phyloP scores from a whole-genome alignment of 768 basidiomycete genomes.

The Harrya chromipes region DNA sequence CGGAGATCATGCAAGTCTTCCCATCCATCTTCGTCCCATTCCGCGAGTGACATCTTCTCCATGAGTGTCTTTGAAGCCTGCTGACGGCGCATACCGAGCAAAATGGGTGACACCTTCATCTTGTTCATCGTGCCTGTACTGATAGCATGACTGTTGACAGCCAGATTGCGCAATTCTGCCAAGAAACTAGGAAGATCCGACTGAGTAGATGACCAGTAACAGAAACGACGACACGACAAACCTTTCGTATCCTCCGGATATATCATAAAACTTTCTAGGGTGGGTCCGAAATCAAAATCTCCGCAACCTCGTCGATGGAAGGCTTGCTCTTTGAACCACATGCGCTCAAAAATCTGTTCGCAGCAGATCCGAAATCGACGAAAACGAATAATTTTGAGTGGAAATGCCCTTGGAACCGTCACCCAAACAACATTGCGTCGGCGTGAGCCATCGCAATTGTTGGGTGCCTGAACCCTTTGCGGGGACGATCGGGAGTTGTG shows the following conservation, averaged over 20 bases:
- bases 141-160: slow-evolving; percentile 62
- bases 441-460: slow-evolving; percentile 48
- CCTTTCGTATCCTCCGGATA: slow-evolving; percentile 68
- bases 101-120: slow-evolving; percentile 69
- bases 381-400: slow-evolving; percentile 84
- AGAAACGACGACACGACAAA: slow-evolving; percentile 33
- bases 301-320: slow-evolving; percentile 76
- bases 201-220: background rate
- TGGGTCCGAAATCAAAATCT: slow-evolving; percentile 72
- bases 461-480: slow-evolving; percentile 35
- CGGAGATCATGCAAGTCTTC: slow-evolving; percentile 72
- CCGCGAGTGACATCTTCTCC: slow-evolving; percentile 18
- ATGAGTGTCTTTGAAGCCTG: slow-evolving; percentile 24
- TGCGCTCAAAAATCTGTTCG: slow-evolving; percentile 80
- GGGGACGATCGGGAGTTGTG: slow-evolving; percentile 66
- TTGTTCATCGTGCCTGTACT: slow-evolving; percentile 46
- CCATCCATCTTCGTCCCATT: slow-evolving; percentile 68
- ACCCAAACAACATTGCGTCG: slow-evolving; percentile 69
- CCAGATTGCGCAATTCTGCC: slow-evolving; percentile 78
- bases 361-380: slow-evolving; percentile 80
- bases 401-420: slow-evolving; percentile 50
- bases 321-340: slow-evolving; percentile 90
- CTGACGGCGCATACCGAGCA: slow-evolving; percentile 72
- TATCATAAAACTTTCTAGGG: slow-evolving; percentile 66
- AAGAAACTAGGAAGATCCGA: slow-evolving; percentile 57